These are phyloP conservation scores for Ophiorrhiza pumila DNA, from an alignment of 257 asterid species.

Conservation along the genomic window DNA sequence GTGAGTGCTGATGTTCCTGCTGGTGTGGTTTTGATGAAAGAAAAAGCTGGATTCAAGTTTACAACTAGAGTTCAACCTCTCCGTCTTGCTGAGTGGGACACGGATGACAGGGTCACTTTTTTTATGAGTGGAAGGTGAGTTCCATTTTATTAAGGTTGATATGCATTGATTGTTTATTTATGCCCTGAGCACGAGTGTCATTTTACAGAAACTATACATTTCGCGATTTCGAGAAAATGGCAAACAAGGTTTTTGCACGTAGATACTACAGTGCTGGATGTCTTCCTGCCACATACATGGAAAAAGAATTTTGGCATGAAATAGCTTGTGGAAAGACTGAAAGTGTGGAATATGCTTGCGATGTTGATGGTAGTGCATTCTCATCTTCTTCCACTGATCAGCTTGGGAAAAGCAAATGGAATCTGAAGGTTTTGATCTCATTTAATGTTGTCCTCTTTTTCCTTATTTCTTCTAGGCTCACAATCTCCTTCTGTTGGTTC, in stretches of 20 bases:
- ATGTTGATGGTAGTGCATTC: constrained; percentile 99
- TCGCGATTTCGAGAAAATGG: constrained; percentile 98
- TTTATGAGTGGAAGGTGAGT: constrained; percentile 94
- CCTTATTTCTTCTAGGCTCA: constrained; percentile 2
- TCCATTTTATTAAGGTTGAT: constrained; percentile 13
- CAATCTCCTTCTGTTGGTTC: background rate
- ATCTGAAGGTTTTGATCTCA: constrained; percentile 71
- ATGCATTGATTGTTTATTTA: constrained; percentile 15
- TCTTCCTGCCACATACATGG: constrained; percentile 84
- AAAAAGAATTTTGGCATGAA: constrained; percentile 98
- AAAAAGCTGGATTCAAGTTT: constrained; percentile 81
- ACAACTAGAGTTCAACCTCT: constrained; percentile 98
- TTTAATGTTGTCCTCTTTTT: background rate
- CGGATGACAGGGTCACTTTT: constrained; percentile 84
- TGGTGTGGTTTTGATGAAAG: constrained; percentile 89
- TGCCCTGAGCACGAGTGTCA: constrained; percentile 29
- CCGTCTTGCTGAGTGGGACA: constrained; percentile 94
- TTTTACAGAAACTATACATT: constrained; percentile 87
- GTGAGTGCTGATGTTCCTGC: constrained; percentile 91
- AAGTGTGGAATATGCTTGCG: constrained; percentile 99
- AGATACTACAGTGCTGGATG: constrained; percentile 88
- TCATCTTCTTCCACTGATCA: constrained; percentile 82
- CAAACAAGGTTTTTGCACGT: constrained; percentile 89
- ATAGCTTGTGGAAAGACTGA: constrained; percentile 94
- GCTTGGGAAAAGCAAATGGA: constrained; percentile 95